Base-by-base conservation (phyloP, 2,329 filamentous ascomycete genomes). In the Talaromyces islandicus region DNA sequence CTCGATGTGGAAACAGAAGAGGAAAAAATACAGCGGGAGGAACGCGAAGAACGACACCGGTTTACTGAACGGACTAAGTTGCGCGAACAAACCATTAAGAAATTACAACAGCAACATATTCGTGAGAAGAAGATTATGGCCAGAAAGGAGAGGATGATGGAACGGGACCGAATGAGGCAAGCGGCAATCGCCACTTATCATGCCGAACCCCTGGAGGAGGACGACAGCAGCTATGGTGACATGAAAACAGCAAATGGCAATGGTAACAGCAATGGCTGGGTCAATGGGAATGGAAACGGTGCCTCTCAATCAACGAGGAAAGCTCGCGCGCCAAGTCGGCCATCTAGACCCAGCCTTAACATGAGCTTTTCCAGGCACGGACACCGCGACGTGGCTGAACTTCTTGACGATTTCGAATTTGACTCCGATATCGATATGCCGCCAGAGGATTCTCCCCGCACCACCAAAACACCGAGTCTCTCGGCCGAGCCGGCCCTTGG, bases 391-490 rank as follows among this genome's bases (percentile, higher is more conserved):
- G 74, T 76, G 7, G 57, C 67, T 14, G 74, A 77, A 48, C 65
- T 73, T 2, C 69, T 75, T 24, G 71, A 75, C 10, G 71, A 73
- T 2, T 76, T 77, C 60, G 75, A 77, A 61, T 77, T 77, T 58
- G 74, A 77, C 63, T 75, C 74, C 17, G 75, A 77, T 30, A 63
- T 77, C 27, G 75, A 77, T 57, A 75, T 77, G 74, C 69, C 72
- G n/a, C 58, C 58, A 2, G 62, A 68, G 0, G 69, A 73, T 11
- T 70, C 72, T 19, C 54, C 62, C 0, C 19, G 66, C n/a, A 52
- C 63, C 4, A 62, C 11, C 56, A 50, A 43, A 58, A 2, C 25
- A 38, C 55, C 54, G 24, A 32, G 41, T 27, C 17, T 32, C 6
- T 61, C 57, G 27, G 46, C 58, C 12, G 43, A 41, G 5, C 21